Percentiles rank a stretch among this genome's conserved stretches.
Conservation (phyloP, 2,329 filamentous ascomycete species). For the Fusarium fracticaudum region DNA sequence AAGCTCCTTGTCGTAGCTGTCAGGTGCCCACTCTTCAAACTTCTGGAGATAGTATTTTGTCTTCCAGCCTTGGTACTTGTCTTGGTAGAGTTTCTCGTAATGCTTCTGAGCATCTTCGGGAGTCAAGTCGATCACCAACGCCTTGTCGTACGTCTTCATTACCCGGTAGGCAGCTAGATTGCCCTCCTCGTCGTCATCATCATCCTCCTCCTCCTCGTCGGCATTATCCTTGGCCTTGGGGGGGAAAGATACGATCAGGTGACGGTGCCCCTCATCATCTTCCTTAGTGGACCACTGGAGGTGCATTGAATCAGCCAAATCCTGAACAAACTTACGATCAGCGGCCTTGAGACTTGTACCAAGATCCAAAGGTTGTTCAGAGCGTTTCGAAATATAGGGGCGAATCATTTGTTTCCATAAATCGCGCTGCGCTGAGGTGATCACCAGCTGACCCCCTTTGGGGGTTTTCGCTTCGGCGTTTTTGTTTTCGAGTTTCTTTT, state of each 20-base stretch:
- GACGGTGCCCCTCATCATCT: slow-evolving; percentile 64
- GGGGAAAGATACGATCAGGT: slow-evolving; percentile 62
- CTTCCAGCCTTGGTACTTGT: slow-evolving; percentile 94
- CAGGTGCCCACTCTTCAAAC: slow-evolving; percentile 84
- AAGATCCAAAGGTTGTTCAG: slow-evolving; percentile 74
- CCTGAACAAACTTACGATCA: slow-evolving; percentile 93
- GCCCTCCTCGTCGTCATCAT: slow-evolving; percentile 77
- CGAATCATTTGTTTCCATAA: slow-evolving; percentile 84
- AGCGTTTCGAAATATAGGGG: slow-evolving; percentile 79
- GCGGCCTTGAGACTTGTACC: slow-evolving; percentile 77
- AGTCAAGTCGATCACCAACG: slow-evolving; percentile 82
- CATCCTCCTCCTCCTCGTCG: slow-evolving; percentile 63
- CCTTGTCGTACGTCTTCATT: slow-evolving; percentile 90
- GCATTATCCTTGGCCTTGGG: slow-evolving; percentile 46
- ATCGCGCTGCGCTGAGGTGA: slow-evolving; percentile 83
- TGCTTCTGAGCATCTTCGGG: slow-evolving; percentile 80
- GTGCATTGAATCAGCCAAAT: slow-evolving; percentile 74
- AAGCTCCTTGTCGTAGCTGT: slow-evolving; percentile 79
- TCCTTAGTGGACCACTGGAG: slow-evolving; percentile 67
- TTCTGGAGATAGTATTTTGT: slow-evolving; percentile 91
- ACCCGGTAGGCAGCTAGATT: slow-evolving; percentile 86
- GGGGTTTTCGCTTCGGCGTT: slow-evolving; percentile 62
- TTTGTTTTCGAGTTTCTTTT: slow-evolving; percentile 69
- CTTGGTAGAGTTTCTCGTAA: slow-evolving; percentile 86
- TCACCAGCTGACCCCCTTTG: slow-evolving; percentile 70